Conservation (phyloP, 139 green algal genomes). For the Chlamydomonas sphaeroides region DNA sequence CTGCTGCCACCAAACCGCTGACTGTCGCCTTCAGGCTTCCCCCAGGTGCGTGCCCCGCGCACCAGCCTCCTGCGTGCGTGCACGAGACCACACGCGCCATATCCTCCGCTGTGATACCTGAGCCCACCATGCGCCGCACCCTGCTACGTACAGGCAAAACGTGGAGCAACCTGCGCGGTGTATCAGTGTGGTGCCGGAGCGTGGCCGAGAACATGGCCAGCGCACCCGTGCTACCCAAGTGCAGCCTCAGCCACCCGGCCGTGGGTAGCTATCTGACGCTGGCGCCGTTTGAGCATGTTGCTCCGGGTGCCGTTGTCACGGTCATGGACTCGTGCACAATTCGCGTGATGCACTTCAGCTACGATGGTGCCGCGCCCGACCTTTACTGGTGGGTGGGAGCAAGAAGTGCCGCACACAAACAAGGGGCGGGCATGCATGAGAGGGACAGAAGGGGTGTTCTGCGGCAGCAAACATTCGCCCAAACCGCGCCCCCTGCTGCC, state of each 20-base stretch:
- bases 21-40: neutral
- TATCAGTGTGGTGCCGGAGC: neutral
- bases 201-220: neutral
- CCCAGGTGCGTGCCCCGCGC: neutral
- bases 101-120: too few species aligned
- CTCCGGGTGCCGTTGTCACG: neutral
- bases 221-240: neutral
- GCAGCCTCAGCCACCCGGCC: neutral
- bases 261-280: neutral
- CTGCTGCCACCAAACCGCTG: neutral
- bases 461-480: too few species aligned
- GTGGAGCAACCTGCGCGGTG: neutral
- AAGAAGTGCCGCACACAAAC: too few species aligned
- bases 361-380: neutral
- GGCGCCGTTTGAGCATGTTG: neutral
- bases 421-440: too few species aligned
- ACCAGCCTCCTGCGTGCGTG: neutral
- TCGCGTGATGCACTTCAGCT: neutral
- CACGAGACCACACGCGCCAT: too few species aligned
- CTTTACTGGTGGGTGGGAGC: neutral
- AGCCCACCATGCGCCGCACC: neutral
- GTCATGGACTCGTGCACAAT: neutral
- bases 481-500: too few species aligned
- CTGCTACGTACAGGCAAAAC: neutral
- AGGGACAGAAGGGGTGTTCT: too few species aligned